Percentiles rank a stretch among this genome's conserved stretches.
Evolutionary conservation across 768 basidiomycete species (phyloP).

Genomic region (Lentinula detonsa): DNA sequence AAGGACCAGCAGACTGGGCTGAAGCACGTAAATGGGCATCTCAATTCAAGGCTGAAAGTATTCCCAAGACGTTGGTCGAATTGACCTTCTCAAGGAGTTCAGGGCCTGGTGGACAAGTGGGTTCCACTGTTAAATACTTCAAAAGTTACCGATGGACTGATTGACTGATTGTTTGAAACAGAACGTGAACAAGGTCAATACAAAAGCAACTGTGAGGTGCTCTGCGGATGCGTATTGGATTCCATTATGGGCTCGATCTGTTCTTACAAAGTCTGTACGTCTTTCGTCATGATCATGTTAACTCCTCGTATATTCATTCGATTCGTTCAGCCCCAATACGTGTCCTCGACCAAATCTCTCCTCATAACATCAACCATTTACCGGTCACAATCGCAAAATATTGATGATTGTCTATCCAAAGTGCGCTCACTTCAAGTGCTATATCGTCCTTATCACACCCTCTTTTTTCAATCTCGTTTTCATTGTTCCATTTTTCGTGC

Average conservation of each 20-base stretch:
- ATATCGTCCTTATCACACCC: background rate
- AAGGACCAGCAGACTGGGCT: constrained; percentile 33
- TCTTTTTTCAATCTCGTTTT: background rate
- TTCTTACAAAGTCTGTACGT: constrained; percentile 45
- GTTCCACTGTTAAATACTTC: constrained; percentile 5
- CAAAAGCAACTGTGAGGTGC: constrained; percentile 67
- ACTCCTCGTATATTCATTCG: background rate
- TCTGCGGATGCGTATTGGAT: constrained; percentile 57
- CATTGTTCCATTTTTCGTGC: background rate
- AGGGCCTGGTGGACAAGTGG: constrained; percentile 80
- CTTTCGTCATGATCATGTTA: background rate
- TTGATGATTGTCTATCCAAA: constrained; percentile 67
- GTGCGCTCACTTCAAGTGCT: constrained; percentile 23
- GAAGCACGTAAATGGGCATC: constrained; percentile 52
- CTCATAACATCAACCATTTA: constrained; percentile 62
- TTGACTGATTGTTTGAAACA: constrained; percentile 17
- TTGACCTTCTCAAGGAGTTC: constrained; percentile 73
- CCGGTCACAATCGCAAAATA: constrained; percentile 75
- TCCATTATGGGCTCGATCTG: constrained; percentile 55
- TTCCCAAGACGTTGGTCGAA: constrained; percentile 51
- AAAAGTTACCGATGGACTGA: background rate
- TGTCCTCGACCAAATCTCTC: constrained; percentile 61
- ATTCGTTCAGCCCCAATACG: constrained; percentile 49
- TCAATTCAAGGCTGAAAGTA: constrained; percentile 34
- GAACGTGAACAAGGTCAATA: constrained; percentile 91